A percentile compares a stretch with the other conserved stretches of the same genome.
phyloP scores from a whole-genome alignment of 306 rosid species.

The Canavalia ensiformis region DNA sequence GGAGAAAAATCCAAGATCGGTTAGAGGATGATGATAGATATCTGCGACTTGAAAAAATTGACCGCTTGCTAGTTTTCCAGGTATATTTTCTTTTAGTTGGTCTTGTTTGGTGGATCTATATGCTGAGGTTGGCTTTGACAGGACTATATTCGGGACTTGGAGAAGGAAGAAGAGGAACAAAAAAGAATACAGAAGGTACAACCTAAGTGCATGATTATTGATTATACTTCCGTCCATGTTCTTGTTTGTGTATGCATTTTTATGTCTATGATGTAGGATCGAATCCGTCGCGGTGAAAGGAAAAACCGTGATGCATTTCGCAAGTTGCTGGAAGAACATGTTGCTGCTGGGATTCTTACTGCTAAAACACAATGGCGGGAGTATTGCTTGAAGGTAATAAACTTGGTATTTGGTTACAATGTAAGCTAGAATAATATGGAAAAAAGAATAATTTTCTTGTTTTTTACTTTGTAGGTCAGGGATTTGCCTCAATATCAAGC shows the following conservation, averaged over 20 bases:
- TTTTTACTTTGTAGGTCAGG: conserved; percentile 68
- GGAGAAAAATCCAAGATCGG: conserved; percentile 99
- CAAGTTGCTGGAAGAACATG: conserved; percentile 85
- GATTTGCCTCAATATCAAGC: conserved; percentile 93
- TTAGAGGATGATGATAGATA: conserved; percentile 97
- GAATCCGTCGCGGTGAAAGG: conserved; percentile 82
- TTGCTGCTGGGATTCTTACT: conserved; percentile 71
- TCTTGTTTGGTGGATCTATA: conserved; percentile 41
- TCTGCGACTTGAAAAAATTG: conserved; percentile 89
- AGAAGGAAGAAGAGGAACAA: conserved; percentile 95
- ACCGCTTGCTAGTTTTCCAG: conserved; percentile 93
- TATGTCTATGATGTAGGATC: conserved; percentile 63
- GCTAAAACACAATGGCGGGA: conserved; percentile 93
- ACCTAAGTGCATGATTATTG: conserved; percentile 31
- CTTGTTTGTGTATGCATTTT: conserved; percentile 34
- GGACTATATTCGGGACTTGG: conserved; percentile 97
- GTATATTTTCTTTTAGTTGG: conserved; percentile 54
- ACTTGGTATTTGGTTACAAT: conserved; percentile 22
- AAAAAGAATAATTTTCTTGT: conserved; percentile 14
- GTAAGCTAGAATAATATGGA: conserved; percentile 32
- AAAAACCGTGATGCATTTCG: conserved; percentile 98
- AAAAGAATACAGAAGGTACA: conserved; percentile 84
- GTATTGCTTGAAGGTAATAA: conserved; percentile 83
- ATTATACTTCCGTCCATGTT: conserved; percentile 40
- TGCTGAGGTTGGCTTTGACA: conserved; percentile 60